Conservation (phyloP, 2,329 filamentous ascomycete species). For the Aureobasidium sp. region DNA sequence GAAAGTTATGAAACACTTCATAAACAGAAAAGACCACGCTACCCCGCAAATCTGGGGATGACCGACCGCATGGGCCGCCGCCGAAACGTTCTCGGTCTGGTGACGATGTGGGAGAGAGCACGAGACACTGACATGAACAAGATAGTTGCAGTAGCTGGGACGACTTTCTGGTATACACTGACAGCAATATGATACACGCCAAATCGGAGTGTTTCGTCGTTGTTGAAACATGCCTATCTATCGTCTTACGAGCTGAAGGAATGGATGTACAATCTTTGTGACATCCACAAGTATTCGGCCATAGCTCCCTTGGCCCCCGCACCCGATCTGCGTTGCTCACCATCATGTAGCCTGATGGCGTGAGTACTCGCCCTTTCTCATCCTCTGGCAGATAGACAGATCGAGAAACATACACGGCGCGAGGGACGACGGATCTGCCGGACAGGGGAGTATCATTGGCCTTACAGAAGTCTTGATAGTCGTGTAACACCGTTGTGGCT, state of each 20-base stretch:
- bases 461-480: neutral
- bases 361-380: neutral
- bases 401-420: neutral
- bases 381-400: neutral
- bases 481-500: neutral
- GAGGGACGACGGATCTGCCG: neutral
- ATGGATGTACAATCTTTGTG: neutral
- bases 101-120: neutral
- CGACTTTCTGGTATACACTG: neutral
- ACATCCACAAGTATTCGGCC: conserved; percentile 6
- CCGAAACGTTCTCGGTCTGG: neutral
- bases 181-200: neutral
- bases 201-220: neutral
- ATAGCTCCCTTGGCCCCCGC: conserved; percentile 7
- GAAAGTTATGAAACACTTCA: neutral
- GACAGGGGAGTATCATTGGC: neutral
- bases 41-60: neutral
- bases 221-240: neutral
- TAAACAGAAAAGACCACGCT: neutral
- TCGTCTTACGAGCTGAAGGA: neutral
- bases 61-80: neutral
- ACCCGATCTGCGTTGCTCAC: conserved; percentile 11
- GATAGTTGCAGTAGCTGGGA: neutral
- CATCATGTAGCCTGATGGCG: neutral
- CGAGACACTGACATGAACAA: neutral